Base-by-base conservation (phyloP, 129 eudicot genomes). In the Rutidosis leptorrhynchoides region DNA sequence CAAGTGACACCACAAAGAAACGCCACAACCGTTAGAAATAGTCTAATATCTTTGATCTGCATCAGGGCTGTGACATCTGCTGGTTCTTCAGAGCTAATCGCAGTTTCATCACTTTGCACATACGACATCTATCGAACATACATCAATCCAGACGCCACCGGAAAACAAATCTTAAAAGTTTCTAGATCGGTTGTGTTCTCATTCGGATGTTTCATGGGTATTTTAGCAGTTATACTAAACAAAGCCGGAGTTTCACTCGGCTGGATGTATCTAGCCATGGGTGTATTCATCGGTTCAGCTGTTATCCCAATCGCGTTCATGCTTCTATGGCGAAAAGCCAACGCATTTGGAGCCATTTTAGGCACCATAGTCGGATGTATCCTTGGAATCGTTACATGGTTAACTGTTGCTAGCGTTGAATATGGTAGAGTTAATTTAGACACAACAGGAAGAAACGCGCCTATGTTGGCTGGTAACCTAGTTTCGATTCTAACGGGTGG, bases 251-350 rank as follows among this genome's bases (percentile, higher is more conserved):
- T 93, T 22, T 85, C 98, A 3, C 89, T 93, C 0, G 90, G 95
- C 1, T 93, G 98, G 98, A 93, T 93, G 98, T 93, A 93, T 69
- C 71, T 93, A 56, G 98, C 98, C 42, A 93, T 85, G 98, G 98
- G 98, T 6, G 98, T 93, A 4, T 79, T 93, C 80, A 79, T 93
- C 1, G 98, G 98, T 10, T 93, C 98, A 12, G 98, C 98, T 4
- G 98, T 93, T 37, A 28, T 93, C 19, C 98, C 98, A 73, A 88
- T 93, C 51, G 96, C 90, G 35, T 93, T 93, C 78, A 77, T 88
- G 87, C 98, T 93, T 54, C 69, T 93, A 48, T 93, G 96, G 96
- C 64, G 86, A 59, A 88, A 93, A 75, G 98, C 98, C 24, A 93
- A 93, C 5, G 84, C 96, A 2, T 24, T 77, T 29, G 98, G 98